These are phyloP conservation scores for Sclerotinia subarctica DNA, from an alignment of 2,329 filamentous ascomycete genomes.

Conservation along the genomic window DNA sequence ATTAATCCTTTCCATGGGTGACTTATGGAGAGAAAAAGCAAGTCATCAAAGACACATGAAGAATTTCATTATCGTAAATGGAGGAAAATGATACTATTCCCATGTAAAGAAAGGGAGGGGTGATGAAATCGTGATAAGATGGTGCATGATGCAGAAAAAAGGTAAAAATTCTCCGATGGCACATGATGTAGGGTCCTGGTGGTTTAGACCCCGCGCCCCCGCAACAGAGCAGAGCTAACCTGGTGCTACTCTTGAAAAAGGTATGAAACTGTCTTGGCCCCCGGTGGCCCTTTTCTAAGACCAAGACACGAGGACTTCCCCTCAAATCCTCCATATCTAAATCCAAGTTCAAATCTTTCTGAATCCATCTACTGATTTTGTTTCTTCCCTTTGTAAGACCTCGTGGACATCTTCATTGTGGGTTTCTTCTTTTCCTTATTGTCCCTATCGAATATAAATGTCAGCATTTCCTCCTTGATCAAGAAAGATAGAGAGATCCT, in stretches of 20 bases:
- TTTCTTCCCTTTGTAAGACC: not conserved
- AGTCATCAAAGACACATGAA: not conserved
- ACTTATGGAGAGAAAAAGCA: too few species aligned
- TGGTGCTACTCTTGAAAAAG: not conserved
- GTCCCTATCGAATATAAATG: constrained; percentile 3
- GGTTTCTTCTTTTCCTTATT: not conserved
- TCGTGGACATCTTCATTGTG: not conserved
- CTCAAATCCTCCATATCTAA: not conserved
- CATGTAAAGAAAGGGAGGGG: not conserved
- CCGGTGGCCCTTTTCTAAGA: not conserved
- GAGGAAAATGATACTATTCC: not conserved
- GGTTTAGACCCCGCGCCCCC: not conserved
- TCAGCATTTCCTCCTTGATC: constrained; percentile 11
- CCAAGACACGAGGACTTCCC: not conserved
- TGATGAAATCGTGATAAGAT: not conserved
- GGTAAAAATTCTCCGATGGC: not conserved
- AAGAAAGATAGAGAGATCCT: not conserved
- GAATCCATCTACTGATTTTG: not conserved
- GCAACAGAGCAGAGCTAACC: not conserved
- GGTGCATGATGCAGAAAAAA: not conserved
- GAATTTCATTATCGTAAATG: not conserved
- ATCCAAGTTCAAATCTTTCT: not conserved
- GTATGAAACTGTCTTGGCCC: not conserved
- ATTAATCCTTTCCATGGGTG: not conserved
- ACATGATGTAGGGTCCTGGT: not conserved